Percentiles rank a stretch among this genome's conserved stretches.
These are phyloP conservation scores for Hirsutella minnesotensis DNA, from an alignment of 2,329 filamentous ascomycete genomes.

Conservation along the genomic window DNA sequence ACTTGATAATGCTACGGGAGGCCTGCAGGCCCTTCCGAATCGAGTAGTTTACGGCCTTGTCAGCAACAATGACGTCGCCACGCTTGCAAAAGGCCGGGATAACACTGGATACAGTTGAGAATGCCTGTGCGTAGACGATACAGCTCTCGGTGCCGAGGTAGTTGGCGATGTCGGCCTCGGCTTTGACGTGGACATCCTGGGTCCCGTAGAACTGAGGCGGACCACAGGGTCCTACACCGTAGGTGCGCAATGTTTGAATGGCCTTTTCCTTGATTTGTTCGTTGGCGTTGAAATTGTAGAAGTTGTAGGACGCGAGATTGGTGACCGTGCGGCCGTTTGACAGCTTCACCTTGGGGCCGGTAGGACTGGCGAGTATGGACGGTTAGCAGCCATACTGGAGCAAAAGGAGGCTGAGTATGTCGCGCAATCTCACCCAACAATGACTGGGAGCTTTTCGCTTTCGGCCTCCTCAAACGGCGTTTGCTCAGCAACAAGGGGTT, in stretches of 20 bases:
- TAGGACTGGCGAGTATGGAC: constrained; percentile 44
- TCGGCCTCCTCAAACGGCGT: constrained; percentile 69
- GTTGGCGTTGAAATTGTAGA: constrained; percentile 92
- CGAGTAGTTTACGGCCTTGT: constrained; percentile 85
- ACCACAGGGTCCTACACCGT: constrained; percentile 92
- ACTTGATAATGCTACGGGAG: constrained; percentile 77
- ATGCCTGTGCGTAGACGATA: constrained; percentile 92
- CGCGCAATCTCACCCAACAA: constrained; percentile 63
- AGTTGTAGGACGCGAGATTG: constrained; percentile 92
- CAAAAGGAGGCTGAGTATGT: not conserved
- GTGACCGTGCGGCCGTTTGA: constrained; percentile 79
- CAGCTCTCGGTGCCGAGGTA: constrained; percentile 80
- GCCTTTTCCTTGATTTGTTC: constrained; percentile 91
- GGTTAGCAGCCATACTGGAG: not conserved
- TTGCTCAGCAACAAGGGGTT: constrained; percentile 69
- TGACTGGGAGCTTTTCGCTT: constrained; percentile 72
- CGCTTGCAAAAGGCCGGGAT: constrained; percentile 96
- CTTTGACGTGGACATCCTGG: constrained; percentile 96
- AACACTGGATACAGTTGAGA: constrained; percentile 92
- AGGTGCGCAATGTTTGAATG: constrained; percentile 84
- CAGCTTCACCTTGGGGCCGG: constrained; percentile 82
- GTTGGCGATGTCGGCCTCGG: constrained; percentile 82
- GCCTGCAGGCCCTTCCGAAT: constrained; percentile 93
- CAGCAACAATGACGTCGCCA: constrained; percentile 92
- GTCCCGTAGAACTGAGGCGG: constrained; percentile 97